Evolutionary conservation across 2,329 filamentous ascomycete species (phyloP), one percentile per base, ranked within the genome.

Genomic region (Chaetomium globosum): DNA sequence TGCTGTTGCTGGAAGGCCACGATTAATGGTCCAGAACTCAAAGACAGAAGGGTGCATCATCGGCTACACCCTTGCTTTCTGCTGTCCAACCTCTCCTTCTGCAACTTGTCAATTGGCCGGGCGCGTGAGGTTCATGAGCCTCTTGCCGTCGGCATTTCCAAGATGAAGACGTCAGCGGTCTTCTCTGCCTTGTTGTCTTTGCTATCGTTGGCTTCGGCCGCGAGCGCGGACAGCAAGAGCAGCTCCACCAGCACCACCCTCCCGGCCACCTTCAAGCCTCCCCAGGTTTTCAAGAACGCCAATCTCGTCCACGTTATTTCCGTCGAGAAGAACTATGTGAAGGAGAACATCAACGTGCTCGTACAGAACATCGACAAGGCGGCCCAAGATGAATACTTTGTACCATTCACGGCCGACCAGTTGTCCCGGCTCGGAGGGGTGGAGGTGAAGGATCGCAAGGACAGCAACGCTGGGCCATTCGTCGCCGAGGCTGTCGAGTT

Each of bases 391-490:
- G 90, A 96, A 78, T 99, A 99, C 84, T 98, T 89, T 78, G 74
- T 99, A 61, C 91, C 93, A 3, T 96, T 99, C 75, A 89, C 91
- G 64, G 82, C 88, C 65, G 85, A 89, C 68, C 83, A 92, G 77
- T 86, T 97, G 73, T 85, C 87, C 69, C 88, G 86, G 70, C 81
- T 98, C 68, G 95, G 94, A 70, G 92, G 90, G 48, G 80, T 99
- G 65, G 93, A 98, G 80, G 95, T 93, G 61, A 92, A 90, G 81
- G 92, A 98, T 77, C 95, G 93, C 83, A 97, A 97, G 79, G 86
- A 93, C 69, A 78, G 85, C 43, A 84, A 83, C 61, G 83, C 86
- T 70, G 85, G 84, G 13, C 82, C 85, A 39, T 96, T 97, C 77
- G 78, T 80, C 57, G 87, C 89, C 51, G 88, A 91, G 70, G 80